Base-by-base conservation (phyloP, 75 land plant species). In the Pinus taeda region DNA sequence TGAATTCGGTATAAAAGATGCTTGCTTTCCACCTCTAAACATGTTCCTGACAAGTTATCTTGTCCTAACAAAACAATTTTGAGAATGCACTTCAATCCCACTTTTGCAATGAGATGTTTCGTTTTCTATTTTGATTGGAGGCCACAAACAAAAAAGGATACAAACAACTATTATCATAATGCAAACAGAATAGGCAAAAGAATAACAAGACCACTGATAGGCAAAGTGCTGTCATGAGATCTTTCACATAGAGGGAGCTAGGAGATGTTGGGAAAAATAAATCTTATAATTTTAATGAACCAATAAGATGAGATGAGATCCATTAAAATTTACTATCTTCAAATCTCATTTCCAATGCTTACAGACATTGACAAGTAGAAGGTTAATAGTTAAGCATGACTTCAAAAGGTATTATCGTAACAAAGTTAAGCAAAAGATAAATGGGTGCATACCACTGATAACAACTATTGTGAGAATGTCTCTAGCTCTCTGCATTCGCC, bases 381-480 rank as follows among this genome's bases (percentile, higher is more conserved):
- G 42, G 17, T 30, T 69, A 2, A 21, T 6, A 20, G 42, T 42
- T 4, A 20, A n/a, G 9, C 21, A 67, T 4, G 2, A 20, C 55
- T 39, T 42, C 22, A 39, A 69, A 20, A 42, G 12, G 39, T 42
- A 42, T 69, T 30, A 69, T 42, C 49, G 3, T 69, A 21, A n/a
- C 39, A 42, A 22, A 69, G 24, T 37, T 67, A 20, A 20, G 39
- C 71, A 67, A 18, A 37, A 37, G n/a, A 37, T 65, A 42, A 69
- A 37, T 37, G 72, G 42, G 12, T 17, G 18, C 74, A 77, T 93
- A 93, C 96, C 93, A 60, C 93, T 88, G 37, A 83, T 86, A 65
- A 88, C 93, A 56, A 93, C 75, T 71, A 93, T 82, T 29, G 85
- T 85, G 17, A 93, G 85, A 73, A 83, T 79, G 77, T 89, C 87